phyloP scores from a whole-genome alignment of 495 filamentous ascomycete species.

The Trichoderma virens region DNA sequence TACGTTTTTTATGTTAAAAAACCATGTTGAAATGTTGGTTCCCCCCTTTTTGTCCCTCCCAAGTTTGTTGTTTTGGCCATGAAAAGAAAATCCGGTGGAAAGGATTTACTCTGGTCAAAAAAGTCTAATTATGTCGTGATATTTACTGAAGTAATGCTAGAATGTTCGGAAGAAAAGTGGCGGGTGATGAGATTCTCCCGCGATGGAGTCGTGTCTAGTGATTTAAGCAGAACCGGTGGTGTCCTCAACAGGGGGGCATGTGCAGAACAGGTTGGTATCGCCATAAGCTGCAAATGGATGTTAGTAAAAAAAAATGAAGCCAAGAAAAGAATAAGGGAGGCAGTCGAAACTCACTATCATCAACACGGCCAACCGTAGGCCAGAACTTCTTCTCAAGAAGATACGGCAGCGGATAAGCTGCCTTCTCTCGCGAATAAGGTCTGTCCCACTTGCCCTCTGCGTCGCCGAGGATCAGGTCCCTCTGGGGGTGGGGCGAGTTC shows the following conservation, averaged over 20 bases:
- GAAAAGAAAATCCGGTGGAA: neutral
- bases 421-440: slow-evolving; percentile 70
- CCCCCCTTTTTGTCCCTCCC: neutral
- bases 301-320: slow-evolving; percentile 11
- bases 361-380: slow-evolving; percentile 80
- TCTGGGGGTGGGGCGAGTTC: slow-evolving; percentile 82
- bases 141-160: neutral
- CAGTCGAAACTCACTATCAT: slow-evolving; percentile 63
- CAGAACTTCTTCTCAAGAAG: slow-evolving; percentile 97
- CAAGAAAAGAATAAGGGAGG: neutral
- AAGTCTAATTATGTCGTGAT: neutral
- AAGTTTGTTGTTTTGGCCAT: neutral
- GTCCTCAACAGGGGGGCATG: slow-evolving; percentile 78
- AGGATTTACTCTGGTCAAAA: too few relatives aligned
- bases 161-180: neutral
- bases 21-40: slow-evolving; percentile 1
- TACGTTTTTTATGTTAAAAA: neutral
- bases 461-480: slow-evolving; percentile 62
- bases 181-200: neutral
- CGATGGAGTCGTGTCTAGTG: neutral
- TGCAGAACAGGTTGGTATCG: slow-evolving; percentile 91
- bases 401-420: slow-evolving; percentile 82
- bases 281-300: slow-evolving; percentile 57
- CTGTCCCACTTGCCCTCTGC: slow-evolving; percentile 62
- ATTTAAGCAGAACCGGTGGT: slow-evolving; percentile 24